Evolutionary conservation across 768 basidiomycete species (phyloP), one percentile per base, ranked within the genome.

Genomic region (Trametes punicea): DNA sequence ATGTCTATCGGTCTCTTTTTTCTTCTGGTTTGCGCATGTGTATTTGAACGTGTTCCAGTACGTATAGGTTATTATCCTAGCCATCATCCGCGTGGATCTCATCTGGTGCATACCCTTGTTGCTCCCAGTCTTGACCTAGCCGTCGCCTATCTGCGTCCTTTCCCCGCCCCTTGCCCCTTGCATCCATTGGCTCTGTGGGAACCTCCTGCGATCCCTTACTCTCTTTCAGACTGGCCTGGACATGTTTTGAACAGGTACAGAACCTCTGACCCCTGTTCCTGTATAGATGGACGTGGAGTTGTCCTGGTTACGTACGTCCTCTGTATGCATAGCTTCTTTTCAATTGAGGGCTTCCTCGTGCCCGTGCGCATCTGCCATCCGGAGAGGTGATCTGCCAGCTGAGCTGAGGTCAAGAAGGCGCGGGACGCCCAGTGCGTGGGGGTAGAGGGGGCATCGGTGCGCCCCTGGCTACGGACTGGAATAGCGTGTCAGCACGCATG

Each of bases 11-110:
- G 40, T 30, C 34, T 44, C 20, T 47, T 47, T 40, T 44, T n/a
- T n/a, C n/a, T n/a, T n/a, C n/a, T n/a, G n/a, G n/a, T n/a, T n/a
- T 52, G 40, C 41, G 25, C 46, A 46, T 46, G 44, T 55, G 53
- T 55, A 55, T 55, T 55, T 15, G 34, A 54, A 41, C 45, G 54
- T 56, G 55, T 56, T 47, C 41, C 20, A 56, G 55, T 57, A 57
- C 46, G 56, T 58, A 58, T 53, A 58, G 44, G 51, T 53, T 58
- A 58, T 58, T 53, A 53, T 53, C 30, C 30, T 30, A 46, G 31
- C 34, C 42, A 23, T 30, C n/a, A n/a, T n/a, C n/a, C n/a, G 21
- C 13, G 46, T 20, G 39, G 36, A 41, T 45, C 25, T 29, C n/a
- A 15, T 36, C 25, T 18, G 31, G 34, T 31, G 36, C 53, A 55